Base-by-base conservation (phyloP, 176 grass and related monocot genomes). In the Triticum timopheevii region DNA sequence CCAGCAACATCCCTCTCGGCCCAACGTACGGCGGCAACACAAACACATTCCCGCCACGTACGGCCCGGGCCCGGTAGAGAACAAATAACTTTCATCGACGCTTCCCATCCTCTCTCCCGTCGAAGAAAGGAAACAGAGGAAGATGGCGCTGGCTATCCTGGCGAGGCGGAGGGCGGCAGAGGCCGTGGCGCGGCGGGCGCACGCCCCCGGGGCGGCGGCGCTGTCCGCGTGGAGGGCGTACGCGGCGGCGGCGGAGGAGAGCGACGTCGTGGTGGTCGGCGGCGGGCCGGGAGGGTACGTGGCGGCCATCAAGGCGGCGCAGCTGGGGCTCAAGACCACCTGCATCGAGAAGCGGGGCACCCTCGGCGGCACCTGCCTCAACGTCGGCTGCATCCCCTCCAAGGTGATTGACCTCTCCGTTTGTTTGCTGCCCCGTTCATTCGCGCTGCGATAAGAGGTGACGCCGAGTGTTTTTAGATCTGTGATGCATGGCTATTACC, bases 361-460 rank as follows among this genome's bases (percentile, higher is more conserved):
- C 68, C 91, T 98, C 58, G 96, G 96, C 42, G 96, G 96, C 1
- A 98, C 96, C 31, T 98, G 96, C 85, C 96, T 98, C 87, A 98
- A 98, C 85, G 96, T 98, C 19, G 96, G 96, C 0, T 98, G 96
- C 89, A 98, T 98, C 83, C 96, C 96, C 12, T 98, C 96, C 83
- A 98, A 98, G 96, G 96, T 98, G 68, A 63, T 22, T 70, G 23
- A 52, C 27, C 10, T 67, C 33, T 22, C 61, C 19, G 33, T 76
- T 49, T 52, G 5, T 17, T 52, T 52, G 15, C 5, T 52, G 49
- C 17, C 49, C 49, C 49, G 13, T 34, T 8, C 52, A 7, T 45
- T 68, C 40, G 34, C 20, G 6, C 17, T 1, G 61, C 7, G 15
- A 13, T 6, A 15, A n/a, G 42, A 4, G 20, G 0, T 56, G 45